Conservation (phyloP, 116 monocot species). For the Thalassia testudinum region DNA sequence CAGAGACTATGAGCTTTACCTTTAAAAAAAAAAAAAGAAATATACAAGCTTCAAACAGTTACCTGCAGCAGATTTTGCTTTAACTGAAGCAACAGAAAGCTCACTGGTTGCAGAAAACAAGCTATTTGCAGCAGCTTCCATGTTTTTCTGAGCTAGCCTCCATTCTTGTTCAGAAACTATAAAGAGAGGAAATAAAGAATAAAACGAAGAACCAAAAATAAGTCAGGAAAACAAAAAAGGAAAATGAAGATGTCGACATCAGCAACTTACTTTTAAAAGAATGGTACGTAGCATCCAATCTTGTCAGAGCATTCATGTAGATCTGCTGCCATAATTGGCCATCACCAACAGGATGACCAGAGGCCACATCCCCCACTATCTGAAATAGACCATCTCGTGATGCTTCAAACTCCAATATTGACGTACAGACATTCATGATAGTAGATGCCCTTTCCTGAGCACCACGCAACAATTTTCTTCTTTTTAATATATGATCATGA, state of each 20-base stretch:
- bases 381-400: conserved; percentile 74
- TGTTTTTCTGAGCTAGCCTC: conserved; percentile 52
- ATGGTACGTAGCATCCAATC: conserved; percentile 58
- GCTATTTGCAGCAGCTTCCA: conserved; percentile 59
- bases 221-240: too few species aligned
- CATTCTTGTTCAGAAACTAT: conserved; percentile 85
- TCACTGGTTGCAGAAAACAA: conserved; percentile 64
- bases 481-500: conserved; percentile 70
- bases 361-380: conserved; percentile 32
- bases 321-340: conserved; percentile 66
- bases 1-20: too few species aligned
- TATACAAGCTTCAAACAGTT: not conserved
- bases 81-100: conserved; percentile 41
- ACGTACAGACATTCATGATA: conserved; percentile 51
- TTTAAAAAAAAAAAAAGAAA: too few species aligned
- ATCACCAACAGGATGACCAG: conserved; percentile 23
- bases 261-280: conserved; percentile 64
- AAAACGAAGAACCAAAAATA: too few species aligned
- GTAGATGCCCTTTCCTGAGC: conserved; percentile 51
- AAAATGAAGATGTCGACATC: not conserved
- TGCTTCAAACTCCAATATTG: conserved; percentile 86
- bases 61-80: conserved; percentile 83
- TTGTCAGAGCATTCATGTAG: conserved; percentile 47
- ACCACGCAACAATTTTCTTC: conserved; percentile 46
- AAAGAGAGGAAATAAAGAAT: not conserved